Evolutionary conservation across 371 early-diverging fungal genomes (phyloP).

Genomic region (Syncephalastrum sp.): DNA sequence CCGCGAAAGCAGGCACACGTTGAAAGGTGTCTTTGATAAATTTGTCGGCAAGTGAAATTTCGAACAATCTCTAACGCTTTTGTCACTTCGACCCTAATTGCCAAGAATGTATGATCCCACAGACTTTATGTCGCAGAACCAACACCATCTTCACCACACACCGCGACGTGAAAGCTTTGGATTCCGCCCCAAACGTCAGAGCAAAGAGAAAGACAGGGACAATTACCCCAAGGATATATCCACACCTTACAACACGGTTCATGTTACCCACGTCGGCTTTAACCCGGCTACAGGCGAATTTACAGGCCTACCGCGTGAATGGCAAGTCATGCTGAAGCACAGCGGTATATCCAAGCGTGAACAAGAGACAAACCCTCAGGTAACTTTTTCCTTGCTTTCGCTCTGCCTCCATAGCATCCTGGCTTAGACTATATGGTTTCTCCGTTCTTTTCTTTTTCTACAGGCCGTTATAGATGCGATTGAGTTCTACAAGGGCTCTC

Average conservation of each 20-base stretch:
- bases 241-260: conserved; percentile 91
- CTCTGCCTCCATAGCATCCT: background rate
- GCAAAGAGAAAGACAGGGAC: background rate
- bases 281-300: conserved; percentile 84
- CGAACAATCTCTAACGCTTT: no score
- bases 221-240: conserved; percentile 64
- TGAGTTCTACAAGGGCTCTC: conserved; percentile 75
- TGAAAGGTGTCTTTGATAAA: conserved; percentile 15
- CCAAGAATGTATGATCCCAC: no score
- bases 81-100: no score
- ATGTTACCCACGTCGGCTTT: conserved; percentile 90
- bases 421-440: no score
- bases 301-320: conserved; percentile 89
- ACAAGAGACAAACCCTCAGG: conserved; percentile 89
- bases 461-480: conserved; percentile 92
- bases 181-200: background rate
- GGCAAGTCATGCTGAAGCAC: conserved; percentile 82
- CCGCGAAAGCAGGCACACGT: background rate
- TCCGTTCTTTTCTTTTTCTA: no score
- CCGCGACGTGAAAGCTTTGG: no score
- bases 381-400: conserved; percentile 3
- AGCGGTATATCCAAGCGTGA: conserved; percentile 93
- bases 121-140: conserved; percentile 1
- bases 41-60: conserved; percentile 24
- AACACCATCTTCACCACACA: background rate